These are phyloP conservation scores for Calonectria honghensis DNA, from an alignment of 2,329 filamentous ascomycete species.

Conservation along the genomic window DNA sequence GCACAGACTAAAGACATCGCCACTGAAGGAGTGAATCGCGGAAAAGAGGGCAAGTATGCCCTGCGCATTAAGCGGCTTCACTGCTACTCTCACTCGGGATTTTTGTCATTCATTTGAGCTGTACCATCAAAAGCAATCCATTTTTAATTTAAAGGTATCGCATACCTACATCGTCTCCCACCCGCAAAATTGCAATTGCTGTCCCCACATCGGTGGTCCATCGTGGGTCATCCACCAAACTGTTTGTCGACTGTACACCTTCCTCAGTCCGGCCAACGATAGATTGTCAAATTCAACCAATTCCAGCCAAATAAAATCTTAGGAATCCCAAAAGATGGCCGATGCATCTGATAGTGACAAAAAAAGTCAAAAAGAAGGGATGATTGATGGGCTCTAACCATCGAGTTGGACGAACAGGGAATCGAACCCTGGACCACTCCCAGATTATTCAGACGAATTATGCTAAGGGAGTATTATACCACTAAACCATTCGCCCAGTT, in stretches of 20 bases:
- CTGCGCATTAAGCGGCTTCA: too few relatives aligned
- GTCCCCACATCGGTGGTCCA: background rate
- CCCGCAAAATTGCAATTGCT: background rate
- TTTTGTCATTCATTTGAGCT: too few relatives aligned
- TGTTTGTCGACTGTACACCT: background rate
- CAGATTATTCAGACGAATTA: background rate
- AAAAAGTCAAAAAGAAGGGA: background rate
- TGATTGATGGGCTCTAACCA: background rate
- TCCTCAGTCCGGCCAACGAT: background rate
- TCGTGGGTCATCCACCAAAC: background rate
- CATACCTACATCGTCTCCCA: too few relatives aligned
- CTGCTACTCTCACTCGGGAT: too few relatives aligned
- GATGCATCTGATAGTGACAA: background rate
- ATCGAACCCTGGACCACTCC: conserved; percentile 5
- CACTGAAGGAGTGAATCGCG: too few relatives aligned
- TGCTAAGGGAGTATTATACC: conserved; percentile 6
- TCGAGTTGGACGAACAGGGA: conserved; percentile 3
- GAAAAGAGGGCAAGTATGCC: too few relatives aligned
- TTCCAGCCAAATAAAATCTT: too few relatives aligned
- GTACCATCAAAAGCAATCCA: too few relatives aligned
- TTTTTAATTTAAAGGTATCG: too few relatives aligned
- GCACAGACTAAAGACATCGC: too few relatives aligned
- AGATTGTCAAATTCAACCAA: background rate
- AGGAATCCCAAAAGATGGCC: too few relatives aligned
- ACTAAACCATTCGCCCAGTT: conserved; percentile 1